phyloP scores from a whole-genome alignment of 257 asterid species.

The Gentiana dahurica region DNA sequence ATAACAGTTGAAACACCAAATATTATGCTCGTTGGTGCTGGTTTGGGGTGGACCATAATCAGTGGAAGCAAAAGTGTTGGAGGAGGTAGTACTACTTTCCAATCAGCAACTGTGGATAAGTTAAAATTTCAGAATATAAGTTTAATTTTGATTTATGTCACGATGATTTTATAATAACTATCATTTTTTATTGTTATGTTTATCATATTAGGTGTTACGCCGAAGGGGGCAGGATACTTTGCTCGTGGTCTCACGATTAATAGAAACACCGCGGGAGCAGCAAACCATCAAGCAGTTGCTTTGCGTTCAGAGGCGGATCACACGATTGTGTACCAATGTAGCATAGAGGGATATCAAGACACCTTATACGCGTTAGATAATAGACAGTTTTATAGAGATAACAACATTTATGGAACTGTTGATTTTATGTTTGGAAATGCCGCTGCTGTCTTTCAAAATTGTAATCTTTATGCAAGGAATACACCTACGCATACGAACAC shows the following conservation, averaged over 20 bases:
- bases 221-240: too few relatives aligned
- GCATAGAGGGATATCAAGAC: neutral
- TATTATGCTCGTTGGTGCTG: slow-evolving; percentile 69
- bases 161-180: too few relatives aligned
- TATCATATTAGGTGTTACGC: too few relatives aligned
- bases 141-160: too few relatives aligned
- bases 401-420: neutral
- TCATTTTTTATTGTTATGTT: too few relatives aligned
- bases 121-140: too few relatives aligned
- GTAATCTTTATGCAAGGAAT: neutral
- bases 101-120: slow-evolving; percentile 71
- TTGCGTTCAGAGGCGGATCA: neutral
- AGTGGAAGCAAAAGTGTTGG: slow-evolving; percentile 38
- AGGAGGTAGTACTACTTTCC: slow-evolving; percentile 47
- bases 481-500: slow-evolving; percentile 4
- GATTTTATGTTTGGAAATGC: neutral
- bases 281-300: neutral
- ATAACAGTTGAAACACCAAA: slow-evolving; percentile 46
- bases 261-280: too few relatives aligned
- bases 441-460: neutral
- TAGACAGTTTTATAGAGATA: neutral
- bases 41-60: slow-evolving; percentile 52
- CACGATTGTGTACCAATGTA: neutral
- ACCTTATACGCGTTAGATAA: neutral
- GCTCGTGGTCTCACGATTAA: too few relatives aligned